Evolutionary conservation across 2,329 filamentous ascomycete genomes (phyloP), one percentile per base, ranked within the genome.

Genomic region (Aspergillus sp.): DNA sequence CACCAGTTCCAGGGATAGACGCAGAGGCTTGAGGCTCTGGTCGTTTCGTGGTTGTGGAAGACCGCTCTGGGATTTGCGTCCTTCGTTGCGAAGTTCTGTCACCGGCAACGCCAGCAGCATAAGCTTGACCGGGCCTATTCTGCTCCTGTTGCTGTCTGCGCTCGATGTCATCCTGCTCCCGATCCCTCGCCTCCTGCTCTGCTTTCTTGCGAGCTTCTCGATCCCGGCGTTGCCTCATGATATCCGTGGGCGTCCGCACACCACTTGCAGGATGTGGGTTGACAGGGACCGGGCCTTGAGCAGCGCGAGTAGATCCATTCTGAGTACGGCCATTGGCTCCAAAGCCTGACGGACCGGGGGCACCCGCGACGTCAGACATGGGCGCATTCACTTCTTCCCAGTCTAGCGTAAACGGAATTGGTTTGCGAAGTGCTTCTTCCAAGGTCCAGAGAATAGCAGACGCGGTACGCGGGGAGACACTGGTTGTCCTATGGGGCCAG

Each of bases 391-490:
- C 91, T 82, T 99, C 95, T 62, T 88, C 84, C 68, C 88, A 80
- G 77, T 96, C 92, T 23, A 90, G 84, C 8, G 92, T 96, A 78
- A 98, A 96, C 52, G 87, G 82, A 66, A 92, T 85, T 2, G 94
- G 92, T 50, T 89, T 86, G 49, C 93, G 89, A 67, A 98, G 84
- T 39, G 91, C 92, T 80, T 96, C 92, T 81, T 98, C 93, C 59
- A 98, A 86, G 39, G 92, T 88, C 81, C 90, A 98, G 69, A 96
- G 88, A 73, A 99, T 93, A 39, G 95, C 94, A 75, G 90, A 91
- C 65, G 91, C 90, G 50, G 92, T 96, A 66, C 90, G 88, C 68
- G 87, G 89, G 51, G 92, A 96, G 75, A 97, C 88, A 70, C 86
- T 87, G 62, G 73, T 77, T 10, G 73, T 77, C 59, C 78, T 73